Conservation (phyloP, 73 alveolate species). For the Tetrahymena elliotti region DNA sequence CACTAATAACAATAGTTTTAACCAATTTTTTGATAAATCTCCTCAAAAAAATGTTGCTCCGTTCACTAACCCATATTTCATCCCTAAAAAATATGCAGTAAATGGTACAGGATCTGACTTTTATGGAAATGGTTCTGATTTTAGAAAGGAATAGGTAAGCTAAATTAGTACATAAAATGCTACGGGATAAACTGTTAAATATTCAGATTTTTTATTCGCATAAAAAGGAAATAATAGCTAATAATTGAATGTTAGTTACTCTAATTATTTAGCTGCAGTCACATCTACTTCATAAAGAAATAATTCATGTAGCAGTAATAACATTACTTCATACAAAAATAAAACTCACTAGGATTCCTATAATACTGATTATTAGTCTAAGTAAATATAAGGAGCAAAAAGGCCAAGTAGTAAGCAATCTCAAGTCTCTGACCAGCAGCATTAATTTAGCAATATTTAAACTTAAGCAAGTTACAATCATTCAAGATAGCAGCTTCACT, state of each 20-base stretch:
- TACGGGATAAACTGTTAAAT: not conserved
- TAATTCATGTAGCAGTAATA: not conserved
- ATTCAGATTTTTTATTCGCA: not conserved
- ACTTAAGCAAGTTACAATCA: not conserved
- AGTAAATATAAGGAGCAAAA: not conserved
- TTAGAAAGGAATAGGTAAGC: not conserved
- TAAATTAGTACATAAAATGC: not conserved
- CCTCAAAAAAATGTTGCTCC: not conserved
- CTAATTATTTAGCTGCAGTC: not conserved
- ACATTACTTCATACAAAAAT: not conserved
- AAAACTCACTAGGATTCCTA: not conserved
- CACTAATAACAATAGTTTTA: not conserved
- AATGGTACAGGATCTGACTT: not conserved
- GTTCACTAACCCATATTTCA: not conserved
- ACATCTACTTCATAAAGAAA: not conserved
- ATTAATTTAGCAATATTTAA: not conserved
- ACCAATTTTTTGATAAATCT: not conserved
- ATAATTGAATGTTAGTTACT: not conserved
- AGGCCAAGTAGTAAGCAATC: not conserved
- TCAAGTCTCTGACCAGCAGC: not conserved
- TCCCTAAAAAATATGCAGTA: not conserved
- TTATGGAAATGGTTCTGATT: not conserved
- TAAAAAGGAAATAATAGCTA: not conserved
- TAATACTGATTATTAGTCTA: not conserved
- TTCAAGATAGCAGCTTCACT: not conserved